phyloP scores from a whole-genome alignment of 495 filamentous ascomycete genomes.

The Lasiosphaeria ovina region DNA sequence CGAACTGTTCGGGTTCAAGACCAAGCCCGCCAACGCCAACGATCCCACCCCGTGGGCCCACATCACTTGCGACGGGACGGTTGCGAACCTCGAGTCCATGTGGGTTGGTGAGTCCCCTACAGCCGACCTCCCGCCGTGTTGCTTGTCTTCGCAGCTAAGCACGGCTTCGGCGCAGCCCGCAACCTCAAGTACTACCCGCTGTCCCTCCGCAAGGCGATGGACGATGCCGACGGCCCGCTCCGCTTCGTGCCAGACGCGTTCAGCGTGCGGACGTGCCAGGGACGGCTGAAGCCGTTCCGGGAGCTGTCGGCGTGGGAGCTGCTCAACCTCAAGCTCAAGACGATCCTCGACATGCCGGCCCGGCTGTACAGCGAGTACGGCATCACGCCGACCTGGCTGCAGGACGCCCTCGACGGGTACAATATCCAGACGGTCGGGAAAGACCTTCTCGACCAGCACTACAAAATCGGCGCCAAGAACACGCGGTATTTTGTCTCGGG shows the following conservation, averaged over 20 bases:
- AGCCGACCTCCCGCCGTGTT: neutral
- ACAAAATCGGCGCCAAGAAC: constrained; percentile 24
- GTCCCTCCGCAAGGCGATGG: constrained; percentile 38
- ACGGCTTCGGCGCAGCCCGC: constrained; percentile 27
- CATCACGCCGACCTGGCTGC: constrained; percentile 34
- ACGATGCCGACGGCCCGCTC: constrained; percentile 24
- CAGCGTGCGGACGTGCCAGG: constrained; percentile 35
- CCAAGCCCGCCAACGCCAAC: constrained; percentile 13
- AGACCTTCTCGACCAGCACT: constrained; percentile 33
- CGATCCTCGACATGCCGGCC: constrained; percentile 40
- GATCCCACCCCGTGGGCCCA: constrained; percentile 38
- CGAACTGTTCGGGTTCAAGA: constrained; percentile 40
- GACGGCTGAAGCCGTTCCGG: constrained; percentile 33
- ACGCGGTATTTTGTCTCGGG: constrained; percentile 35
- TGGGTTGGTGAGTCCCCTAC: constrained; percentile 35
- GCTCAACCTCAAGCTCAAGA: constrained; percentile 44
- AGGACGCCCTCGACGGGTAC: constrained; percentile 34
- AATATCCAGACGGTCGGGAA: constrained; percentile 44
- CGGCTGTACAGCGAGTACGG: constrained; percentile 36
- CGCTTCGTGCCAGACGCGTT: constrained; percentile 36
- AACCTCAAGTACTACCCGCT: constrained; percentile 52
- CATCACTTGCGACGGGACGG: constrained; percentile 44
- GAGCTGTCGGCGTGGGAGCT: constrained; percentile 44
- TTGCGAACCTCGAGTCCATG: constrained; percentile 49
- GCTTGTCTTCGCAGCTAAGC: neutral